A percentile compares a stretch with the other conserved stretches of the same genome.
Conservation (phyloP, 805 yeast species). For the Yarrowia sp. region DNA sequence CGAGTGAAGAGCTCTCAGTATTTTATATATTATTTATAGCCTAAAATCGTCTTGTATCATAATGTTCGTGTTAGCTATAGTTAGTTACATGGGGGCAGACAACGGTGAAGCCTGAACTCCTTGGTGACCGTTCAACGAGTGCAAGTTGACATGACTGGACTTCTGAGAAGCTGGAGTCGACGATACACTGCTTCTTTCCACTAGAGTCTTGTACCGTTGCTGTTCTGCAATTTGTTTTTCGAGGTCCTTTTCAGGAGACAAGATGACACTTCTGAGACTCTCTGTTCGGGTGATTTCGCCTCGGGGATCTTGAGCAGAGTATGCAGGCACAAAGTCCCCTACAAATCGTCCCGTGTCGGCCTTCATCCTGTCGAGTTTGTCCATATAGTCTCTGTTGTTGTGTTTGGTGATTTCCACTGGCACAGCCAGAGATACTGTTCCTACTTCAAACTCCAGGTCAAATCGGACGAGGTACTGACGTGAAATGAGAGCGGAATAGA, state of each 20-base stretch:
- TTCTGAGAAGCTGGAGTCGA: constrained; percentile 8
- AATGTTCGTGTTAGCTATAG: neutral
- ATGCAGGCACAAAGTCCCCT: constrained; percentile 29
- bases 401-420: constrained; percentile 29
- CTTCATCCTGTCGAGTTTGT: constrained; percentile 22
- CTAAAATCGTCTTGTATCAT: constrained; percentile 3
- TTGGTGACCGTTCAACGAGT: constrained; percentile 8
- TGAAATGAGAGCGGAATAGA: constrained; percentile 27
- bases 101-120: neutral
- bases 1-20: constrained; percentile 8
- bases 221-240: constrained; percentile 25
- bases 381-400: constrained; percentile 33
- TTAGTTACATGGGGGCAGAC: constrained; percentile 12
- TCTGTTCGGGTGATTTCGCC: constrained; percentile 23
- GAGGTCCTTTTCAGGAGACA: constrained; percentile 23
- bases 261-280: constrained; percentile 21
- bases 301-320: constrained; percentile 23
- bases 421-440: neutral
- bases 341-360: constrained; percentile 22
- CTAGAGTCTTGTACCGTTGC: constrained; percentile 18
- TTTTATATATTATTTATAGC: constrained; percentile 23
- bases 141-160: constrained; percentile 20
- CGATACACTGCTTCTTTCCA: constrained; percentile 23
- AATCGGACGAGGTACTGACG: constrained; percentile 24
- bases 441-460: constrained; percentile 20